phyloP scores from a whole-genome alignment of 164 flowering plant species.

The Kingdonia uniflora region DNA sequence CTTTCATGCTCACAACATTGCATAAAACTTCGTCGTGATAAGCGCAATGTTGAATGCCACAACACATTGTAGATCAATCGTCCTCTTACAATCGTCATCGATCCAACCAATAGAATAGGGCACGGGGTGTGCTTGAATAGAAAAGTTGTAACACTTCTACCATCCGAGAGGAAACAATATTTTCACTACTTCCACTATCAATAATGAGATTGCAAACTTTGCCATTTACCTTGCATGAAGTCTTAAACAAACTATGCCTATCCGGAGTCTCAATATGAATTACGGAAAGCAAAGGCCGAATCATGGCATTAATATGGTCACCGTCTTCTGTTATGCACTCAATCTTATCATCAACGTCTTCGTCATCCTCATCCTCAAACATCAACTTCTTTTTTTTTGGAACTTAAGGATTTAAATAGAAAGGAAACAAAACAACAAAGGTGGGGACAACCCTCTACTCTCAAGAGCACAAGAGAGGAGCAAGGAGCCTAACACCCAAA shows the following conservation, averaged over 20 bases:
- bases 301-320: too few relatives aligned
- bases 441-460: too few relatives aligned
- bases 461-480: too few relatives aligned
- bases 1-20: not conserved
- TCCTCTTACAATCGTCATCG: not conserved
- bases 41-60: not conserved
- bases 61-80: not conserved
- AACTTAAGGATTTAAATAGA: too few relatives aligned
- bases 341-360: not conserved
- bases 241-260: not conserved
- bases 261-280: not conserved
- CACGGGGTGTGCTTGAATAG: not conserved
- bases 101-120: not conserved
- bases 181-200: not conserved
- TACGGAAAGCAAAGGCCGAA: not conserved
- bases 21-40: not conserved
- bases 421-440: too few relatives aligned
- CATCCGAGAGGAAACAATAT: not conserved
- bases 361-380: not conserved
- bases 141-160: not conserved
- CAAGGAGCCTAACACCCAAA: too few relatives aligned
- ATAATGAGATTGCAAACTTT: not conserved
- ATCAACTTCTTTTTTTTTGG: too few relatives aligned
- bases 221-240: not conserved
- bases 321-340: not conserved